phyloP scores from a whole-genome alignment of 257 asterid species.

The Jacaranda copaia region DNA sequence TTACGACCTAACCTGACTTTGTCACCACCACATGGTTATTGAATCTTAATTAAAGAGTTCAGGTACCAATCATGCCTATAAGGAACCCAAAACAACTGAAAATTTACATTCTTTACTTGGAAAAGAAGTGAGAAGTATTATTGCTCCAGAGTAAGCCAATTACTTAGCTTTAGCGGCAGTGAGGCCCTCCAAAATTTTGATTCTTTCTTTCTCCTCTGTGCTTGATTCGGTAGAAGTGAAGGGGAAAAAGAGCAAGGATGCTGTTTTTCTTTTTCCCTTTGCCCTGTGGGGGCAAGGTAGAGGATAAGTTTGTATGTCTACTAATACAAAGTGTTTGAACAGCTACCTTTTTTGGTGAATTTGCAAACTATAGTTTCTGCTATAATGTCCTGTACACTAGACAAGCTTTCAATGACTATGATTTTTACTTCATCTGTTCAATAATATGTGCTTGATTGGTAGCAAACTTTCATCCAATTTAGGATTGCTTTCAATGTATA shows the following conservation, averaged over 20 bases:
- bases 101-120: background rate
- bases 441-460: background rate
- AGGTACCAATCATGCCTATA: background rate
- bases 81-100: background rate
- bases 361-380: background rate
- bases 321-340: background rate
- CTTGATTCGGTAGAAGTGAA: background rate
- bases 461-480: background rate
- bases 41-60: background rate
- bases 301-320: no score
- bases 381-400: background rate
- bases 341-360: background rate
- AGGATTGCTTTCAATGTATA: constrained; percentile 8
- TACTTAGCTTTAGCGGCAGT: background rate
- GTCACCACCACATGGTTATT: constrained; percentile 11
- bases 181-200: no score
- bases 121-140: background rate
- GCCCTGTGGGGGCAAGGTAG: no score
- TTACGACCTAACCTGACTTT: background rate
- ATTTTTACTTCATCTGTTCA: background rate
- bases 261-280: no score
- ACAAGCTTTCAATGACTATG: background rate
- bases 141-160: constrained; percentile 5
- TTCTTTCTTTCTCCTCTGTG: background rate
- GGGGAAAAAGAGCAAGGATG: background rate